These are phyloP conservation scores for Nepenthes gracilis DNA, from an alignment of 148 eudicot species.

Conservation along the genomic window DNA sequence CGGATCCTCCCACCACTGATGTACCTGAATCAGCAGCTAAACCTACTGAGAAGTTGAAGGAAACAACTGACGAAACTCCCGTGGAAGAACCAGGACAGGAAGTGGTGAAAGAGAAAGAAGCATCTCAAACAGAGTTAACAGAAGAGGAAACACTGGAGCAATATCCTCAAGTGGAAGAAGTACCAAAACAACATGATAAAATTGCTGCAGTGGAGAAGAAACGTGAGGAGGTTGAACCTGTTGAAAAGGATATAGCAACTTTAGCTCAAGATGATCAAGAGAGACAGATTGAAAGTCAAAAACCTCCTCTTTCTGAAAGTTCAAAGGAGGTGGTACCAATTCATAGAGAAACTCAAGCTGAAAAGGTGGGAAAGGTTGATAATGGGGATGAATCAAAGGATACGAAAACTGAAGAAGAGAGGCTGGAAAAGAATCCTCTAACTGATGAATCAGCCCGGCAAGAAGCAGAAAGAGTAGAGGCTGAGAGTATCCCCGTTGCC, in stretches of 20 bases:
- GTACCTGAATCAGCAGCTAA: background rate
- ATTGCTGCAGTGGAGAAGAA: background rate
- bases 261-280: background rate
- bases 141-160: background rate
- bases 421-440: constrained; percentile 11
- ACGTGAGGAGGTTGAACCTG: background rate
- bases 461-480: constrained; percentile 14
- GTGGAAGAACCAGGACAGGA: constrained; percentile 4
- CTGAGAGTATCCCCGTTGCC: constrained; percentile 2
- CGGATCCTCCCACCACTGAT: background rate
- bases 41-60: background rate
- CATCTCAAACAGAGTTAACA: background rate
- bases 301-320: no score
- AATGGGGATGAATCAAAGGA: background rate
- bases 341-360: background rate
- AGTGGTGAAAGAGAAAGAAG: constrained; percentile 3
- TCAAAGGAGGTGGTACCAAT: background rate
- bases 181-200: background rate
- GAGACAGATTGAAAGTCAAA: no score
- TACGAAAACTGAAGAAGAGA: constrained; percentile 15
- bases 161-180: background rate
- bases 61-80: background rate
- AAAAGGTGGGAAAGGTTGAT: background rate
- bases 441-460: constrained; percentile 20
- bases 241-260: background rate